These are phyloP conservation scores for Gloeostereum incarnatum DNA, from an alignment of 768 basidiomycete genomes.

Conservation along the genomic window DNA sequence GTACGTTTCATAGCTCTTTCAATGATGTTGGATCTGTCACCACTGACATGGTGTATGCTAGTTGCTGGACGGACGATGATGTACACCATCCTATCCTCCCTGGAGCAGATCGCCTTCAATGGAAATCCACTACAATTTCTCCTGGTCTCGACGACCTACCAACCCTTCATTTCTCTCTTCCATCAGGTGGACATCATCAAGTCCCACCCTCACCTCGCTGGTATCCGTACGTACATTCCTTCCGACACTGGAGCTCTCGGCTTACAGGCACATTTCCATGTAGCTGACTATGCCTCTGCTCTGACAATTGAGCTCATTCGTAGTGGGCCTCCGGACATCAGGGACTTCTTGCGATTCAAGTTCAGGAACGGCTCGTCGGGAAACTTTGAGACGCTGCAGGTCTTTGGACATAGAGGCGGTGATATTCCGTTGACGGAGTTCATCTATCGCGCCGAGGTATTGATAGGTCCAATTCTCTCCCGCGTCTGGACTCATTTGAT, in stretches of 20 bases:
- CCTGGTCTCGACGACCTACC: constrained; percentile 76
- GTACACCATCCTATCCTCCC: constrained; percentile 57
- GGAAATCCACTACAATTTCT: constrained; percentile 73
- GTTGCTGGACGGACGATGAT: constrained; percentile 79
- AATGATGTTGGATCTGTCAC: neutral
- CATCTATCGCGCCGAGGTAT: constrained; percentile 75
- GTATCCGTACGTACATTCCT: constrained; percentile 46
- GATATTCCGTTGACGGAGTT: constrained; percentile 82
- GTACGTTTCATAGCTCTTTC: constrained; percentile 34
- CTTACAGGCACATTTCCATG: neutral
- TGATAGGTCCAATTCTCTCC: neutral
- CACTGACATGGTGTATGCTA: constrained; percentile 17
- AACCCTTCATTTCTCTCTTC: constrained; percentile 87
- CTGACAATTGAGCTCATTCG: constrained; percentile 73
- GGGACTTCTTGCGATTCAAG: constrained; percentile 76
- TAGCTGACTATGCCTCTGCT: constrained; percentile 69
- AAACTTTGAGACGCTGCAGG: constrained; percentile 58
- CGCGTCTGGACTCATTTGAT: neutral
- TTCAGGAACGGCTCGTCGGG: constrained; percentile 75
- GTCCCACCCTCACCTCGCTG: constrained; percentile 47
- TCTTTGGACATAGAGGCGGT: constrained; percentile 63
- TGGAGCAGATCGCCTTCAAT: constrained; percentile 72
- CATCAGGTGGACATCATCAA: constrained; percentile 58
- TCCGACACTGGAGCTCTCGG: neutral
- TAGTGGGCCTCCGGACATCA: constrained; percentile 63